These are phyloP conservation scores for Dryas alaskensis DNA, from an alignment of 306 rosid genomes.

Conservation along the genomic window DNA sequence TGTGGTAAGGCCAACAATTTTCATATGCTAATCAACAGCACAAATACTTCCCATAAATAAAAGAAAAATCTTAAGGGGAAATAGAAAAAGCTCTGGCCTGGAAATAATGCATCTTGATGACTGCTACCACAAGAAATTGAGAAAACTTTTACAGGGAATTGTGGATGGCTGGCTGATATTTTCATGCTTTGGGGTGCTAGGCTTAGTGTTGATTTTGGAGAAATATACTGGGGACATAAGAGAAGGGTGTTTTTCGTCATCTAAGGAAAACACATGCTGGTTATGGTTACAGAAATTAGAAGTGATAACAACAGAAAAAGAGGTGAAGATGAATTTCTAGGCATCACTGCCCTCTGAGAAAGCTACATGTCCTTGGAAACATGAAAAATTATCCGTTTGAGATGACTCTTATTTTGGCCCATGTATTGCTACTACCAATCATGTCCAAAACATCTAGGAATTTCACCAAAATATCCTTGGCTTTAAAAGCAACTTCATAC, in stretches of 20 bases:
- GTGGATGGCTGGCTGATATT: slow-evolving; percentile 3
- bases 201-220: not conserved
- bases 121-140: not conserved
- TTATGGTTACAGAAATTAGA: not conserved
- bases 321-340: not conserved
- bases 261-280: not conserved
- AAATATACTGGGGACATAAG: not conserved
- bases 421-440: not conserved
- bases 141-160: not conserved
- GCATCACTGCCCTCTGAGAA: not conserved
- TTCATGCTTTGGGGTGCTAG: not conserved
- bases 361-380: not conserved
- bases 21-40: not conserved
- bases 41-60: not conserved
- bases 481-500: not conserved
- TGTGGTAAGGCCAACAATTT: not conserved
- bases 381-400: not conserved
- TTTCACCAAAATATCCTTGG: not conserved
- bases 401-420: not conserved
- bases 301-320: not conserved
- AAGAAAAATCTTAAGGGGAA: not conserved
- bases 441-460: not conserved
- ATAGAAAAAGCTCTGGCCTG: not conserved
- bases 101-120: not conserved
- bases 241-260: not conserved